Evolutionary conservation across 2,329 filamentous ascomycete species (phyloP).

Genomic region (Elsinoe fawcettii): DNA sequence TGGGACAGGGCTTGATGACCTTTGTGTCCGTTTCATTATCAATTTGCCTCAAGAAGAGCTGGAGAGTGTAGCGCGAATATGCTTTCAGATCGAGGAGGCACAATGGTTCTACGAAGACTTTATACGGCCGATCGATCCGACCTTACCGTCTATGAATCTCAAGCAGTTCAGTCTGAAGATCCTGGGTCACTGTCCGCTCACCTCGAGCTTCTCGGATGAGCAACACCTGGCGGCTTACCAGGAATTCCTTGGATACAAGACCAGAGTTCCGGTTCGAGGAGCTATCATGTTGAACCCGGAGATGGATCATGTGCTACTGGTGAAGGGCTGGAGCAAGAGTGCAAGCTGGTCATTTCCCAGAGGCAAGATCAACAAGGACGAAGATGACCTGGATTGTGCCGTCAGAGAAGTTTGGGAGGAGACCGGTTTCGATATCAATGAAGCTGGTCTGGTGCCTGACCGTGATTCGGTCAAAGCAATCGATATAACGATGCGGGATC

Average conservation of each 20-base stretch:
- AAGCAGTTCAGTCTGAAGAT: conserved; percentile 82
- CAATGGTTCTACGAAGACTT: conserved; percentile 99
- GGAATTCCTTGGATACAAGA: conserved; percentile 91
- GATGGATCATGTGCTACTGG: conserved; percentile 91
- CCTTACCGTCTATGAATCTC: conserved; percentile 75
- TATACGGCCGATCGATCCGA: conserved; percentile 79
- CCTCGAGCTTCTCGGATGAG: conserved; percentile 70
- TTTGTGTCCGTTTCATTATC: conserved; percentile 96
- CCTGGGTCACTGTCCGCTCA: conserved; percentile 86
- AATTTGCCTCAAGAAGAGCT: conserved; percentile 91
- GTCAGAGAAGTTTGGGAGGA: conserved; percentile 93
- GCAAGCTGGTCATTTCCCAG: conserved; percentile 94
- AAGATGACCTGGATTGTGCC: conserved; percentile 87
- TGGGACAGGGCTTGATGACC: conserved; percentile 78
- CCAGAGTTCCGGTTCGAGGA: conserved; percentile 82
- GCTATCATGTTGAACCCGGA: conserved; percentile 84
- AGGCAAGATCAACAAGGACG: conserved; percentile 97
- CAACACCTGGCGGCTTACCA: conserved; percentile 78
- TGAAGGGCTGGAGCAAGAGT: conserved; percentile 96
- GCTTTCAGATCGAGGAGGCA: conserved; percentile 97
- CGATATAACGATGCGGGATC: conserved; percentile 81
- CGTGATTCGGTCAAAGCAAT: conserved; percentile 71
- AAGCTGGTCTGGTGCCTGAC: conserved; percentile 64
- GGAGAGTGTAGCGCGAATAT: conserved; percentile 82
- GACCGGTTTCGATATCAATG: conserved; percentile 76